A percentile compares a stretch with the other conserved stretches of the same genome.
These are phyloP conservation scores for Penicillium coffeae DNA, from an alignment of 495 filamentous ascomycete species.

Conservation along the genomic window DNA sequence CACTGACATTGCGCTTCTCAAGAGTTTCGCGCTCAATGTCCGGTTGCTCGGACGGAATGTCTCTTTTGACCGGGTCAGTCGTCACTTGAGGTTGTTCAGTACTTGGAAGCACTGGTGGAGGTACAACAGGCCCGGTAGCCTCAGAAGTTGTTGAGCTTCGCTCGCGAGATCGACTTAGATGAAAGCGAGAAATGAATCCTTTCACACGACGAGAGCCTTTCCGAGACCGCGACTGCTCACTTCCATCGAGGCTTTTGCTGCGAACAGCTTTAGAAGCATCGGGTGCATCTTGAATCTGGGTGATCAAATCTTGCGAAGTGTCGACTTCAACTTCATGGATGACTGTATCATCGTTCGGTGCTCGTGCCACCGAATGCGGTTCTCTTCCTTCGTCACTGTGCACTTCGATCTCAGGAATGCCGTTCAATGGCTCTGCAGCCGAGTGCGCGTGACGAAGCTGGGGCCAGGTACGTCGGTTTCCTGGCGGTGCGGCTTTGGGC, in stretches of 20 bases:
- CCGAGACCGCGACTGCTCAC: neutral
- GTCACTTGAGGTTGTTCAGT: neutral
- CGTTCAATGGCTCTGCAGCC: conserved; percentile 1
- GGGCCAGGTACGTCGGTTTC: conserved; percentile 8
- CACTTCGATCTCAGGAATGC: neutral
- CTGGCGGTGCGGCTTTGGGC: neutral
- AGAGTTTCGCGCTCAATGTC: neutral
- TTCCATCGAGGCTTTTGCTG: neutral
- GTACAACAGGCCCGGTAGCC: too few species aligned
- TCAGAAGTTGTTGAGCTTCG: conserved; percentile 3
- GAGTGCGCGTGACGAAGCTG: conserved; percentile 6
- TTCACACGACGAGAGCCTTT: conserved; percentile 7
- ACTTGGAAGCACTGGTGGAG: neutral
- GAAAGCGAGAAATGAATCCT: conserved; percentile 12
- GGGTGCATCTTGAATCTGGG: neutral
- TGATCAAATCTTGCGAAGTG: too few species aligned
- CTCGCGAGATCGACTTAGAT: conserved; percentile 5
- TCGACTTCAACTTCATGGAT: too few species aligned
- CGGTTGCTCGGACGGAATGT: neutral
- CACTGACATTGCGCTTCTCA: conserved; percentile 26
- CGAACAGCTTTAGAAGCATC: neutral
- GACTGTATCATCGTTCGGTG: too few species aligned
- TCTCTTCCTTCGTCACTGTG: neutral
- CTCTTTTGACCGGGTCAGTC: conserved; percentile 3
- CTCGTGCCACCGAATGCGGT: too few species aligned